Evolutionary conservation across 2,329 filamentous ascomycete species (phyloP), one percentile per base, ranked within the genome.

Genomic region (Xylogone sp.): DNA sequence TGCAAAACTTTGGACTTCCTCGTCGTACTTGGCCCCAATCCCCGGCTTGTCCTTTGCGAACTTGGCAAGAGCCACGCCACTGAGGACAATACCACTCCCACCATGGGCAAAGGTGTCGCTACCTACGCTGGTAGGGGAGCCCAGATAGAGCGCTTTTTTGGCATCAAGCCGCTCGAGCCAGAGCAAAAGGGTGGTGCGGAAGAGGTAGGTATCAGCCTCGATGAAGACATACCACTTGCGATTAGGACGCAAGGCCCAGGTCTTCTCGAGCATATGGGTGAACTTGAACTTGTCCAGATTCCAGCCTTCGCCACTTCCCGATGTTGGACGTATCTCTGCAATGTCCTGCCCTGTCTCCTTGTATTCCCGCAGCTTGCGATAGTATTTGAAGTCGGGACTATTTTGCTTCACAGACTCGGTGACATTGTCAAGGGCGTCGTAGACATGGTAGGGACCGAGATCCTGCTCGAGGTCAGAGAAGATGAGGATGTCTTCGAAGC

Each of bases 211-310:
- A 62, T 83, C 80, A 46, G 78, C 77, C 49, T 83, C 80, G 54
- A 83, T 71, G 55, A 80, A 83, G 13, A 84, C 62, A 59, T 81
- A 84, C 80, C 81, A 84, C 56, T 82, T 76, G 51, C 75, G 75
- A 51, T 71, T 61, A 9, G 79, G 79, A 8, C 74, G 71, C 64
- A 76, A 65, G 21, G 65, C 60, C 58, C 75, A 82, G 0, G 76
- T 65, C 65, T 80, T 78, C 64, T 81, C 75, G 12, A 79, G 74
- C 62, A 83, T 81, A 61, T 82, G 79, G 44, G 82, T 69, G 62
- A 81, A 82, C 65, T 84, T 84, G 69, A 81, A 84, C 67, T 82
- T 83, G 68, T 84, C 81, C 39, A 84, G 64, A 18, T 68, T 71
- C 81, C 79, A 83, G 2, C 71, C 72, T 20, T 72, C 66, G n/a